Percentiles rank a stretch among this genome's conserved stretches.
Evolutionary conservation across 305 asterid species (phyloP).

Genomic region (Euphrasia arctica): DNA sequence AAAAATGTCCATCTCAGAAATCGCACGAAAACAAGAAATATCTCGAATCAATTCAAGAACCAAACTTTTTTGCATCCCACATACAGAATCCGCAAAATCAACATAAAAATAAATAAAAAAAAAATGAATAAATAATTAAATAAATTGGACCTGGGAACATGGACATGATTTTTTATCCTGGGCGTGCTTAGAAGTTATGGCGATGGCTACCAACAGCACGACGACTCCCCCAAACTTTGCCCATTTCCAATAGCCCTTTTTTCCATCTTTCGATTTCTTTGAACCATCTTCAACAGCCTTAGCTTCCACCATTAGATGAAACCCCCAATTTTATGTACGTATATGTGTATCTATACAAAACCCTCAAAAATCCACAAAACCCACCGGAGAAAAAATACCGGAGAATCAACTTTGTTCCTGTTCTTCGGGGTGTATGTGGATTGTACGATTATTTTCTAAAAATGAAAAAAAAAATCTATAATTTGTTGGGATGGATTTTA

Average conservation of each 20-base stretch:
- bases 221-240: conserved; percentile 48
- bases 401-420: background rate
- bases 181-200: conserved; percentile 37
- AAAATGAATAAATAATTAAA: background rate
- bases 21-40: conserved; percentile 1
- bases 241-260: conserved; percentile 42
- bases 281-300: conserved; percentile 35
- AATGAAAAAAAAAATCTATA: too few relatives aligned
- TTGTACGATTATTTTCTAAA: conserved; percentile 8
- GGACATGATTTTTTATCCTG: conserved; percentile 52
- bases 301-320: conserved; percentile 81
- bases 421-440: conserved; percentile 17
- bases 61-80: background rate
- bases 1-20: background rate
- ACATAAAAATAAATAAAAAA: background rate
- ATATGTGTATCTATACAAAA: conserved; percentile 9
- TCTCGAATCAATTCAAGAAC: too few relatives aligned
- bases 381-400: conserved; percentile 19
- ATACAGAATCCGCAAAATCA: background rate
- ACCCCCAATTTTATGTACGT: conserved; percentile 5
- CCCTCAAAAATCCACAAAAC: conserved; percentile 28
- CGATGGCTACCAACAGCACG: conserved; percentile 51
- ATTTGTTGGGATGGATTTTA: background rate
- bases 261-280: conserved; percentile 33
- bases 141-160: conserved; percentile 61